Evolutionary conservation across 805 yeast species (phyloP), one percentile per base, ranked within the genome.

Genomic region (Starmerella cellae): DNA sequence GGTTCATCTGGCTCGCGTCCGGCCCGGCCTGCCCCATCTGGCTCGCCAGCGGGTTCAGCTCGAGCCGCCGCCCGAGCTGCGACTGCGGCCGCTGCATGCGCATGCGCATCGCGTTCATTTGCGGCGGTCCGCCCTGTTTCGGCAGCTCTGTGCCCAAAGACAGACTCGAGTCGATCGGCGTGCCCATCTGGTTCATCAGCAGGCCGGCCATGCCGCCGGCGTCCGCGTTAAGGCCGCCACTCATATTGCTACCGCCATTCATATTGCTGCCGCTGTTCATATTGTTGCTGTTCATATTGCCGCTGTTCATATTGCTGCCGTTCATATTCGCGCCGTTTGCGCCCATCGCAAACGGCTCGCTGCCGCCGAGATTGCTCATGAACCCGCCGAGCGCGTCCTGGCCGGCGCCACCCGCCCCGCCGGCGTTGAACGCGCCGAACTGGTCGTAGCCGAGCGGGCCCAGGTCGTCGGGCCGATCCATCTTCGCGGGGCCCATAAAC

Each of bases 401-500:
- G n/a, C n/a, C n/a, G n/a, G n/a, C n/a, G 14, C 14, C 27, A 9
- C 28, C 37, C 34, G 10, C 10, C 11, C 21, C 21, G n/a, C 17
- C 19, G 17, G 27, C 23, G 18, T 39, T 42, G 33, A 32, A 39
- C 26, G 28, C 17, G 20, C 32, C 33, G 27, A 42, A 40, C 39
- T 38, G 48, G 37, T 43, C 49, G 38, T 44, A 48, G 14, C 18
- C 34, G 35, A 29, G 30, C 31, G 44, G 14, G 26, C 38, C 48
- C 14, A 20, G 14, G 30, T 38, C 46, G 23, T 47, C 51, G 16
- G 34, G 19, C 13, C 33, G 35, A 35, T 36, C 41, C 22, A 37
- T 26, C 16, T 42, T 42, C 18, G 47, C 32, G n/a, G 41, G 19
- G 29, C 40, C 46, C 46, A 50, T 41, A 45, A 49, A 50, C 28